Percentiles rank a stretch among this genome's conserved stretches.
These are phyloP conservation scores for Arxiozyma telluris DNA, from an alignment of 1,139 yeast species.

Conservation along the genomic window DNA sequence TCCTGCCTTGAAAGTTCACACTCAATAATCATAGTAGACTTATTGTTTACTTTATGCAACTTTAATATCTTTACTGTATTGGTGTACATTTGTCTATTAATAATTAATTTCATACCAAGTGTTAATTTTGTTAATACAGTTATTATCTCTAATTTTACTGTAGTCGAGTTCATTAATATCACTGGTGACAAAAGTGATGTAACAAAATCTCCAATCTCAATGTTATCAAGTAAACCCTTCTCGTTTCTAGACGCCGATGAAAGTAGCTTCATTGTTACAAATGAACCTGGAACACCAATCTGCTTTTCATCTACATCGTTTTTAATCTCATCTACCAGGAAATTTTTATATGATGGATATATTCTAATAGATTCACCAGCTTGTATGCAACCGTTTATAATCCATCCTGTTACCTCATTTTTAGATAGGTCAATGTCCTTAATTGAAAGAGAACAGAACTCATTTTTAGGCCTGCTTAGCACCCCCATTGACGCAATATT, in stretches of 20 bases:
- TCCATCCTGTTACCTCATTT: constrained; percentile 48
- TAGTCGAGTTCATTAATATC: neutral
- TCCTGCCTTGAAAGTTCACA: constrained; percentile 1
- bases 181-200: neutral
- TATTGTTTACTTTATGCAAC: neutral
- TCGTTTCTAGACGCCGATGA: neutral
- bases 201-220: constrained; percentile 2
- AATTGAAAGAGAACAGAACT: neutral
- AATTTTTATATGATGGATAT: constrained; percentile 44
- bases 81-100: neutral
- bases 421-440: neutral
- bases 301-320: constrained; percentile 9
- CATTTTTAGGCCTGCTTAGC: neutral
- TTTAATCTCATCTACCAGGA: constrained; percentile 36
- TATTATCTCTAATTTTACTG: neutral
- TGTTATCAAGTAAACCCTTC: neutral
- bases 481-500: neutral
- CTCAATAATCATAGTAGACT: neutral
- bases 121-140: neutral
- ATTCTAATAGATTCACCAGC: constrained; percentile 59
- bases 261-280: constrained; percentile 2
- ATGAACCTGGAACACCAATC: constrained; percentile 1
- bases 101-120: neutral
- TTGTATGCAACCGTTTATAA: constrained; percentile 64
- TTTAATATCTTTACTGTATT: neutral